A percentile compares a stretch with the other conserved stretches of the same genome.
Conservation (phyloP, 2,329 filamentous ascomycete genomes). For the Scedosporium minutisporum region DNA sequence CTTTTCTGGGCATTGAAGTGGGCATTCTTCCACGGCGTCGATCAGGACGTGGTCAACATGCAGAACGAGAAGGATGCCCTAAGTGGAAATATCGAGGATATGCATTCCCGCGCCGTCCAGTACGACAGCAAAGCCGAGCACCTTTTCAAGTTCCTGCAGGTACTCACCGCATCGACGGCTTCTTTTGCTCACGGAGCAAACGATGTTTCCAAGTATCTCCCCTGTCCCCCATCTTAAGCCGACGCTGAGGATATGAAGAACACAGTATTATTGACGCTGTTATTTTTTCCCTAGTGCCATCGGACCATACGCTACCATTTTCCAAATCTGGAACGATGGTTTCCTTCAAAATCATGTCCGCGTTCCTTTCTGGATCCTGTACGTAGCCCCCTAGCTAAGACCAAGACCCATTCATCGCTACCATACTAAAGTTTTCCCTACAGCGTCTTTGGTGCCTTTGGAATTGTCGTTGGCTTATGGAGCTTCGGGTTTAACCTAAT, state of each 20-base stretch:
- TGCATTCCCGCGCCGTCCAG: constrained; percentile 46
- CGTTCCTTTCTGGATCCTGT: constrained; percentile 52
- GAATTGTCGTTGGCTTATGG: constrained; percentile 47
- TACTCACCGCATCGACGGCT: constrained; percentile 51
- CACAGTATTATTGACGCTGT: not conserved
- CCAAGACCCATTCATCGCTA: no score
- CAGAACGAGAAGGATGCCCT: constrained; percentile 30
- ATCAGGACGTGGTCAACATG: constrained; percentile 29
- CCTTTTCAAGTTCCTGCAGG: constrained; percentile 49
- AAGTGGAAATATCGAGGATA: constrained; percentile 41
- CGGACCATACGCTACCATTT: constrained; percentile 54
- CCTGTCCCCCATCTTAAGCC: no score
- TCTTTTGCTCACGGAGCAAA: constrained; percentile 60
- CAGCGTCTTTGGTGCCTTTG: constrained; percentile 35
- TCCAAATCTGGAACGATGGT: constrained; percentile 46
- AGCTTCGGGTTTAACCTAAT: constrained; percentile 57
- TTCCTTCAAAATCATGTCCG: constrained; percentile 31
- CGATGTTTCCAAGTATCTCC: constrained; percentile 37
- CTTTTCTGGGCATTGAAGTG: constrained; percentile 36
- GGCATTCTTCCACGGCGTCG: constrained; percentile 35
- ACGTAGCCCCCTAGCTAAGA: not conserved
- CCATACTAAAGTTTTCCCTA: not conserved
- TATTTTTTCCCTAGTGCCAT: constrained; percentile 35
- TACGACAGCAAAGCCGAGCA: constrained; percentile 54
- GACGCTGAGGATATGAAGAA: constrained; percentile 19